Base-by-base conservation (phyloP, 1,284 basidiomycete genomes). In the Chalciporus sp. region DNA sequence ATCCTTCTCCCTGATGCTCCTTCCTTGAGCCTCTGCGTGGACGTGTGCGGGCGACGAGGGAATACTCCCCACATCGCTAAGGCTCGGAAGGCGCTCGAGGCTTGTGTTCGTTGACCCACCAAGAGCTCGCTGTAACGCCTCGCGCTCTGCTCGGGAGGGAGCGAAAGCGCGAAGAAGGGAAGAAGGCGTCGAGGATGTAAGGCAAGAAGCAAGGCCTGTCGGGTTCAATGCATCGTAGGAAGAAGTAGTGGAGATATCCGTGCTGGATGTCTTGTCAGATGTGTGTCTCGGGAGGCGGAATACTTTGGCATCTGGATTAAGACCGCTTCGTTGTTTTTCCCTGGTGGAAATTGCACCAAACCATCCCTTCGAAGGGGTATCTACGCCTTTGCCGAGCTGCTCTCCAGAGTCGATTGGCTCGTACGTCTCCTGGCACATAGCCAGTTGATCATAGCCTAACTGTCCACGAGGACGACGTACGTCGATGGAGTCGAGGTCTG, bases 281-380 rank as follows among this genome's bases (percentile, higher is more conserved):
- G 69, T 70, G 28, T 59, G 73, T 56, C 66, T 70, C 19, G 74
- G 68, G 55, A 88, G 75, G 62, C 76, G 86, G 75, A 94, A 94
- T 44, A 84, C 90, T 66, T 92, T 92, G 48, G 91, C 91, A 67
- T 88, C 88, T 1, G 91, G 91, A 69, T 94, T 94, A 58, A 93
- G 79, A 4, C 86, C 83, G 64, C 82, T 87, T 68, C 74, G 80
- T 45, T 73, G 68, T 64, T 77, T 82, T 57, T 80, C 78, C 49
- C 64, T 63, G 59, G 67, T 58, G 61, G 62, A 63, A 17, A 70
- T 60, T 28, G 79, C 76, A 19, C 17, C n/a, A 66, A 83, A 81
- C 83, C 83, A 83, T 44, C 81, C 79, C 42, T 76, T 72, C 41
- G 74, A 69, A 28, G 53, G 20, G 47, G 61, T 54, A 12, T 57